Conservation (phyloP, 2,329 filamentous ascomycete species). For the Aspergillus viridinutans region DNA sequence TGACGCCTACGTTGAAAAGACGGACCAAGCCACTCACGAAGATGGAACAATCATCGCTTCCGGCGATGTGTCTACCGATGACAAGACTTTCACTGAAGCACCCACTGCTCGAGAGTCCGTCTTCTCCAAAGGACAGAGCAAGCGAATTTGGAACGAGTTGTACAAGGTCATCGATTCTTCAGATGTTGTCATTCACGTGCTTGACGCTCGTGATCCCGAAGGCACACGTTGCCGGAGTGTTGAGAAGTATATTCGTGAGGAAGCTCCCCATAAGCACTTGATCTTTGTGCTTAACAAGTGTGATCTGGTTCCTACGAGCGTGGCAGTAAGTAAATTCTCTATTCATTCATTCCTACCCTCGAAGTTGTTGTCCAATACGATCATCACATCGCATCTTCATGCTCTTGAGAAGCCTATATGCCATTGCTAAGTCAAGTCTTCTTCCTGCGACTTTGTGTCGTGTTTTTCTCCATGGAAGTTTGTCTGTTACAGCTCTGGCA, state of each 20-base stretch:
- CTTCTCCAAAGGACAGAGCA: constrained; percentile 91
- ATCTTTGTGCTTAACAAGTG: constrained; percentile 88
- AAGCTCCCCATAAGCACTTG: constrained; percentile 94
- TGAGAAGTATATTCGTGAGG: constrained; percentile 88
- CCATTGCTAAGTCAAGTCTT: constrained; percentile 84
- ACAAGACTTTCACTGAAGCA: constrained; percentile 38
- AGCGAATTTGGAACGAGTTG: constrained; percentile 95
- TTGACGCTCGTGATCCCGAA: constrained; percentile 83
- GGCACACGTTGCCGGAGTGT: constrained; percentile 87
- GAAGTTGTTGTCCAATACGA: neutral
- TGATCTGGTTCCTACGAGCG: constrained; percentile 84
- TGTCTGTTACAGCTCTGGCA: constrained; percentile 99
- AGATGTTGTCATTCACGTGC: constrained; percentile 91
- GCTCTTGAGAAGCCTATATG: constrained; percentile 24
- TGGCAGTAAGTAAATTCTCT: constrained; percentile 72
- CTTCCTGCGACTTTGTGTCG: constrained; percentile 56
- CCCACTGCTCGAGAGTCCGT: constrained; percentile 74
- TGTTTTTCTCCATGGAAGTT: constrained; percentile 65
- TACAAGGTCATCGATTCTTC: constrained; percentile 94
- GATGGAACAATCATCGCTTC: constrained; percentile 63
- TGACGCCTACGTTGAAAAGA: constrained; percentile 72
- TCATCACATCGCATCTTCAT: constrained; percentile 21
- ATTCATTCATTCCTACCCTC: constrained; percentile 6
- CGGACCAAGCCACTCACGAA: constrained; percentile 73
- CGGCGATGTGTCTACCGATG: constrained; percentile 47